phyloP scores from a whole-genome alignment of 306 rosid genomes.

The Arachis hypogaea region DNA sequence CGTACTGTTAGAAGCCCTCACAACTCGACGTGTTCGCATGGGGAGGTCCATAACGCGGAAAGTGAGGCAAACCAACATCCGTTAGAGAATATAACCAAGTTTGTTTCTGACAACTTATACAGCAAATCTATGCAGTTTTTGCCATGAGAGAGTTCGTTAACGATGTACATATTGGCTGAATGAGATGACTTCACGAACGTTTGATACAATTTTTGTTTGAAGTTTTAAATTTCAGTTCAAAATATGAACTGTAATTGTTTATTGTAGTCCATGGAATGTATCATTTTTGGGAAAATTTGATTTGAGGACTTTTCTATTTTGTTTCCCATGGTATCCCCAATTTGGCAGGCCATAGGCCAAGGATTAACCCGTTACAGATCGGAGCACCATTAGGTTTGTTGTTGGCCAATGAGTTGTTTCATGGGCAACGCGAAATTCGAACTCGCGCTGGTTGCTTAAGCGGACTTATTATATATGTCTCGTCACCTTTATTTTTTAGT shows the following conservation, averaged over 20 bases:
- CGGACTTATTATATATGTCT: background rate
- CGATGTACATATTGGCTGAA: slow-evolving; percentile 17
- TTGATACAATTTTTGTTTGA: slow-evolving; percentile 30
- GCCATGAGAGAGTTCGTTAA: slow-evolving; percentile 30
- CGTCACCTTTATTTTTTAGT: background rate
- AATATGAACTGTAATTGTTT: background rate
- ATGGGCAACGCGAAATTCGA: too few relatives aligned
- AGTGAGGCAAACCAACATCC: slow-evolving; percentile 63
- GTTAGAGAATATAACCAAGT: slow-evolving; percentile 43
- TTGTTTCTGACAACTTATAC: slow-evolving; percentile 34
- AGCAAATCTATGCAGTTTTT: slow-evolving; percentile 39
- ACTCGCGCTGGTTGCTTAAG: too few relatives aligned
- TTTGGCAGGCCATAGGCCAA: too few relatives aligned
- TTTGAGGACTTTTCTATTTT: background rate
- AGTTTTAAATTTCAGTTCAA: slow-evolving; percentile 29
- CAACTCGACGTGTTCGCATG: slow-evolving; percentile 82
- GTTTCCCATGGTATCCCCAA: too few relatives aligned
- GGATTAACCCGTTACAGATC: too few relatives aligned
- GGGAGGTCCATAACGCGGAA: slow-evolving; percentile 88
- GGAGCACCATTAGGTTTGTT: too few relatives aligned
- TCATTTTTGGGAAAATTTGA: background rate
- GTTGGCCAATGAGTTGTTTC: too few relatives aligned
- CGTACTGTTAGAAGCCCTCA: slow-evolving; percentile 73
- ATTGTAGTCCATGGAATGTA: slow-evolving; percentile 8
- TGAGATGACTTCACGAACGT: background rate